phyloP scores from a whole-genome alignment of 2,329 filamentous ascomycete species.

The Neofusicoccum laricinum region DNA sequence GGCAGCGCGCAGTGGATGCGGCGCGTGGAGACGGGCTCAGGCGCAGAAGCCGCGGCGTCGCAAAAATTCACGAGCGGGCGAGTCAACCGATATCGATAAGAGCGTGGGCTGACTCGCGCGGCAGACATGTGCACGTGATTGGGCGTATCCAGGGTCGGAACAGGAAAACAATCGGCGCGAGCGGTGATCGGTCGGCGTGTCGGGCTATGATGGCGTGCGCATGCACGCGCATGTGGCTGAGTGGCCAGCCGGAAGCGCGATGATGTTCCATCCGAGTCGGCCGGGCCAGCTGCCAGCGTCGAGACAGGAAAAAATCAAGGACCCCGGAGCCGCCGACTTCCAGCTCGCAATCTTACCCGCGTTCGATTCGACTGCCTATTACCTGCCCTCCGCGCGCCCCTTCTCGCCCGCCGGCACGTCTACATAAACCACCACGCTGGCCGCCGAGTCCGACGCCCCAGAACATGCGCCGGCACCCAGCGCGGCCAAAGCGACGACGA shows the following conservation, averaged over 20 bases:
- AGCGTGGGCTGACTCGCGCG: not conserved
- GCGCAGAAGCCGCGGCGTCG: not conserved
- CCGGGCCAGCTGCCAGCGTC: not conserved
- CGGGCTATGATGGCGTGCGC: not conserved
- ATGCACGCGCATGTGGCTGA: not conserved
- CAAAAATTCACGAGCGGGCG: conserved; percentile 9
- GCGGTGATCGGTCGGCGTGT: not conserved
- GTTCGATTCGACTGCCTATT: not conserved
- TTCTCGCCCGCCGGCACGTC: not conserved
- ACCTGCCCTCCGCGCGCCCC: not conserved
- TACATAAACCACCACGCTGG: conserved; percentile 8
- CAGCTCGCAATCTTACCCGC: conserved; percentile 7
- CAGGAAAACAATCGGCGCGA: not conserved
- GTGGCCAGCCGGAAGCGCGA: conserved; percentile 9
- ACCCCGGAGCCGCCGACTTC: conserved; percentile 9
- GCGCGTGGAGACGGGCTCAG: not conserved
- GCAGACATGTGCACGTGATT: not conserved
- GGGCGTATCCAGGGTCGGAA: not conserved
- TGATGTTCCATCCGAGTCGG: conserved; percentile 8
- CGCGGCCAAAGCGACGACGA: conserved; percentile 9
- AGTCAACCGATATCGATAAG: conserved; percentile 11
- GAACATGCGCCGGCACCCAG: conserved; percentile 12
- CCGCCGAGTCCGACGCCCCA: conserved; percentile 6
- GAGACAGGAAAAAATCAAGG: not conserved
- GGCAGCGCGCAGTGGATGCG: not conserved